Evolutionary conservation across 805 yeast genomes (phyloP).

Genomic region (Ogataea allantospora): DNA sequence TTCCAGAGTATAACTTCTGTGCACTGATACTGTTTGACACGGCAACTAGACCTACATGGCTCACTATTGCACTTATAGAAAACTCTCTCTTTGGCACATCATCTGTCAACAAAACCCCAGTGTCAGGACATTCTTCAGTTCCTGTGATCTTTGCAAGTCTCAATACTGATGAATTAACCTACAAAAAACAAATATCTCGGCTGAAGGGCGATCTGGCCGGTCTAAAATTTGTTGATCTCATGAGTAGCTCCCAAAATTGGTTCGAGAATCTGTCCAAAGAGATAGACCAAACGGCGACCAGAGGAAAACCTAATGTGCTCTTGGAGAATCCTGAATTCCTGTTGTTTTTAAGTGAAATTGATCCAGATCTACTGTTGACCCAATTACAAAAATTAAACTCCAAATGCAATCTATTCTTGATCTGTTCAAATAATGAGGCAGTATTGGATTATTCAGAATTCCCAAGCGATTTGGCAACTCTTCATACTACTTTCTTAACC

Average conservation of each 20-base stretch:
- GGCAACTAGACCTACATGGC: constrained; percentile 67
- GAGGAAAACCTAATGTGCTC: constrained; percentile 25
- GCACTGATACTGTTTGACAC: constrained; percentile 40
- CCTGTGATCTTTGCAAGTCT: constrained; percentile 39
- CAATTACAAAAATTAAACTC: constrained; percentile 20
- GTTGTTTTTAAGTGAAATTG: constrained; percentile 18
- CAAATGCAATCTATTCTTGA: constrained; percentile 25
- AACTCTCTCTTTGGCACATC: constrained; percentile 46
- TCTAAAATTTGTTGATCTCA: constrained; percentile 41
- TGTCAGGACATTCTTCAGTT: constrained; percentile 23
- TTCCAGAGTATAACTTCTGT: constrained; percentile 26
- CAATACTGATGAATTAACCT: constrained; percentile 21
- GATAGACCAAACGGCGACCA: constrained; percentile 20
- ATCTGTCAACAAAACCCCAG: constrained; percentile 33
- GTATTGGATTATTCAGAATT: constrained; percentile 22
- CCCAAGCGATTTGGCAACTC: constrained; percentile 26
- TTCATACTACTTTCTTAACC: constrained; percentile 46
- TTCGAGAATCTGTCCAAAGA: constrained; percentile 18
- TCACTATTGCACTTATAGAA: constrained; percentile 54
- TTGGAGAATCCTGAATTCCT: constrained; percentile 32
- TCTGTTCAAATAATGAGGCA: constrained; percentile 21
- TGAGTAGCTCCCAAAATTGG: constrained; percentile 35
- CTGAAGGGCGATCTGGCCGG: constrained; percentile 38
- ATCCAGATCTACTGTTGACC: constrained; percentile 15
- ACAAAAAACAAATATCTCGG: constrained; percentile 35